Percentiles rank a stretch among this genome's conserved stretches.
These are phyloP conservation scores for Hypoxylon sp. DNA, from an alignment of 2,329 filamentous ascomycete genomes.

Conservation along the genomic window DNA sequence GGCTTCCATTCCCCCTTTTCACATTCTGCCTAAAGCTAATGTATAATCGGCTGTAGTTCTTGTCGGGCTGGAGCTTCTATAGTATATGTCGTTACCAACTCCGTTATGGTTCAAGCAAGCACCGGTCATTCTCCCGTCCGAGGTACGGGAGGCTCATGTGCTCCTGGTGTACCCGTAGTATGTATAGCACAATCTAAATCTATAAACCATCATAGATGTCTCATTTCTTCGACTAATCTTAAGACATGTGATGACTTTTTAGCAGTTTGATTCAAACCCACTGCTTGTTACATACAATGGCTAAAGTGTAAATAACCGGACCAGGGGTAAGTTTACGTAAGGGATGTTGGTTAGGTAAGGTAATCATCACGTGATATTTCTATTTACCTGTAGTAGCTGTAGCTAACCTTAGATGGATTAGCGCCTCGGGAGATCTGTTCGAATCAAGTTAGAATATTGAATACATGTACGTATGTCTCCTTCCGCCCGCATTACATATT, in stretches of 20 bases:
- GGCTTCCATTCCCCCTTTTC: background rate
- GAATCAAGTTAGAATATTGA: no score
- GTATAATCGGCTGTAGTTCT: background rate
- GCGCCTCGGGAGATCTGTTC: no score
- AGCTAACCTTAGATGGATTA: no score
- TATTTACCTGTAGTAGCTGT: no score
- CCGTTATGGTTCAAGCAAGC: background rate
- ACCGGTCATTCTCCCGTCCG: background rate
- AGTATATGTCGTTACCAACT: background rate
- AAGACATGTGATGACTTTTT: no score
- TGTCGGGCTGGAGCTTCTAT: background rate
- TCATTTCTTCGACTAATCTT: background rate
- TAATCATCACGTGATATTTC: background rate
- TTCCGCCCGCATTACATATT: background rate
- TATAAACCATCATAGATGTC: background rate
- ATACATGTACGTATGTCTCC: background rate
- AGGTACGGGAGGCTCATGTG: background rate
- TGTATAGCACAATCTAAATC: background rate
- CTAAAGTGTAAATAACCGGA: background rate
- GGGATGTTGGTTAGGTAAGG: slow-evolving; percentile 2
- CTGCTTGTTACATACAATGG: no score
- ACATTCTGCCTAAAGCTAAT: background rate
- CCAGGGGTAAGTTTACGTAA: background rate
- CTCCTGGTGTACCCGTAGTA: no score
- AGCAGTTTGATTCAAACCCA: no score